A percentile compares a stretch with the other conserved stretches of the same genome.
These are phyloP conservation scores for Clarireedia hainanense DNA, from an alignment of 2,329 filamentous ascomycete species.

Conservation along the genomic window DNA sequence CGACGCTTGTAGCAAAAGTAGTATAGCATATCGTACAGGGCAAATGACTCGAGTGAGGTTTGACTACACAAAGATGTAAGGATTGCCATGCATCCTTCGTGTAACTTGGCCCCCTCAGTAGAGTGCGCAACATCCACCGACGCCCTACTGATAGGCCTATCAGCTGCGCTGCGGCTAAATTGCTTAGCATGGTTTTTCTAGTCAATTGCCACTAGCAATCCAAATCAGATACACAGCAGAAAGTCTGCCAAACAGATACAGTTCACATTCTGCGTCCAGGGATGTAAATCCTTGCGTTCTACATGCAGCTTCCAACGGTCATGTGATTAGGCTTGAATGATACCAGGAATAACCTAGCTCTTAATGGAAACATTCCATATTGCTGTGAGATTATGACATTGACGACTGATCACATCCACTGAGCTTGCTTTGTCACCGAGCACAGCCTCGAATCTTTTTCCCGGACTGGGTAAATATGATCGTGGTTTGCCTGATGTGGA, in stretches of 20 bases:
- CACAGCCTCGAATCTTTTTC: background rate
- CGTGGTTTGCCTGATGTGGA: background rate
- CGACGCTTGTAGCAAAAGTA: background rate
- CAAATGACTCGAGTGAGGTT: background rate
- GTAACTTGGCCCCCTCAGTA: background rate
- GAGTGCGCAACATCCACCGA: slow-evolving; percentile 2
- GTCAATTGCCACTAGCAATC: background rate
- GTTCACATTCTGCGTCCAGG: slow-evolving; percentile 1
- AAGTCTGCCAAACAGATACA: background rate
- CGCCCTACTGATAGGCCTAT: background rate
- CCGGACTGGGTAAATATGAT: background rate
- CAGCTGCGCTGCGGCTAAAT: slow-evolving; percentile 3
- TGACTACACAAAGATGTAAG: background rate
- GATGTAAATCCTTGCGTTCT: slow-evolving; percentile 10
- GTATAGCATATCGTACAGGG: background rate
- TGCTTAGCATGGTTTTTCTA: background rate
- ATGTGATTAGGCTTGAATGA: slow-evolving; percentile 11
- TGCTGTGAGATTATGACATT: too few relatives aligned
- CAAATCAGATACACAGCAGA: background rate
- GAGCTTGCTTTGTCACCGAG: background rate
- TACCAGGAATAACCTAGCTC: background rate
- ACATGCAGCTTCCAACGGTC: slow-evolving; percentile 11
- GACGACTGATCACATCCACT: background rate
- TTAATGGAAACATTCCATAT: too few relatives aligned
- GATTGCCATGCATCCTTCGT: slow-evolving; percentile 5